phyloP scores from a whole-genome alignment of 768 basidiomycete genomes.

The Mycena chlorophos region DNA sequence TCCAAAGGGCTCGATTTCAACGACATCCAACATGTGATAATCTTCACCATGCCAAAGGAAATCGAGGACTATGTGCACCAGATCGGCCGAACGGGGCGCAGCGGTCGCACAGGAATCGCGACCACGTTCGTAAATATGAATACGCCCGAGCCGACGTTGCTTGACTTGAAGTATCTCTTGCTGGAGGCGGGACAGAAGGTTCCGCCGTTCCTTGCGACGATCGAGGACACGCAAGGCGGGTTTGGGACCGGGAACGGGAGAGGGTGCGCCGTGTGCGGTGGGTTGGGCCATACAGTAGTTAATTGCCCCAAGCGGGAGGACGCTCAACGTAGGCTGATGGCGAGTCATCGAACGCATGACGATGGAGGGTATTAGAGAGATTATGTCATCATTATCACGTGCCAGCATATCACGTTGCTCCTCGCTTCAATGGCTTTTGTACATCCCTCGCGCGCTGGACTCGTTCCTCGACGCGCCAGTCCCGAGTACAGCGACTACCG shows the following conservation, averaged over 20 bases:
- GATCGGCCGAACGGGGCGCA: constrained; percentile 96
- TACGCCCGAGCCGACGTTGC: constrained; percentile 90
- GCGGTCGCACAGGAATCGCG: constrained; percentile 97
- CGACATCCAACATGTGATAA: constrained; percentile 98
- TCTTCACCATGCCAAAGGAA: constrained; percentile 99
- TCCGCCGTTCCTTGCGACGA: constrained; percentile 84
- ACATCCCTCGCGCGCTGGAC: constrained; percentile 51
- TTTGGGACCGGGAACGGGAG: constrained; percentile 45
- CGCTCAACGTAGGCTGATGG: constrained; percentile 85
- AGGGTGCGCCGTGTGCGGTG: constrained; percentile 96
- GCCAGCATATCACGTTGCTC: too few relatives aligned
- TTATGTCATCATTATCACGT: too few relatives aligned
- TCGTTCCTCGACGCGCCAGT: constrained; percentile 29
- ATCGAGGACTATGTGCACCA: constrained; percentile 99
- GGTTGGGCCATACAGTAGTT: constrained; percentile 89
- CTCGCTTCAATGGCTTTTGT: constrained; percentile 58
- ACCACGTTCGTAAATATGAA: constrained; percentile 99
- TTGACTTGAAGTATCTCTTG: constrained; percentile 95
- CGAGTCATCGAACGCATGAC: constrained; percentile 73
- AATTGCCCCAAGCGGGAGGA: constrained; percentile 98
- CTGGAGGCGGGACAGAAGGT: constrained; percentile 99
- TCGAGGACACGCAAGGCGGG: constrained; percentile 89
- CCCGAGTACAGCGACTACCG: not conserved
- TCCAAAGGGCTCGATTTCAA: constrained; percentile 99
- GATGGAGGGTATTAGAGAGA: constrained; percentile 44